phyloP scores from a whole-genome alignment of 2,329 filamentous ascomycete species.

The Penicillium paneum region DNA sequence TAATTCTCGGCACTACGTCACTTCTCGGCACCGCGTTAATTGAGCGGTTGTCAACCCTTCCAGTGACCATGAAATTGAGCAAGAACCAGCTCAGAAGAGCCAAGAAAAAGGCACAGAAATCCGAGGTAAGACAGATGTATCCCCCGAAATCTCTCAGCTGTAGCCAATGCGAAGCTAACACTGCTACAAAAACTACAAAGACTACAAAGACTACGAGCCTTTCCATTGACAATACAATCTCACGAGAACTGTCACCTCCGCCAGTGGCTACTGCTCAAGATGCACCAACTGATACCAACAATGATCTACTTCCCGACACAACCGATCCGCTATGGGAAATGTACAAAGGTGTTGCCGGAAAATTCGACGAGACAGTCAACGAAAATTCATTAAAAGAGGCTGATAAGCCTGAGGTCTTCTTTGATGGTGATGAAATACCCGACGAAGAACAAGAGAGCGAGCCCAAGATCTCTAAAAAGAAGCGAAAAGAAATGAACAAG shows the following conservation, averaged over 20 bases:
- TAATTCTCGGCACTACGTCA: not conserved
- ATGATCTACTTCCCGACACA: slow-evolving; percentile 52
- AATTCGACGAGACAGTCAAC: slow-evolving; percentile 66
- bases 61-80: slow-evolving; percentile 62
- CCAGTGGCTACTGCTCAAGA: slow-evolving; percentile 11
- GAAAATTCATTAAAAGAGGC: slow-evolving; percentile 64
- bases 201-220: slow-evolving; percentile 7
- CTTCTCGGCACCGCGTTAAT: not conserved
- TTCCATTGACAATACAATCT: slow-evolving; percentile 1
- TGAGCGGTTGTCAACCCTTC: not conserved
- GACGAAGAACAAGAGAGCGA: slow-evolving; percentile 64
- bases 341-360: slow-evolving; percentile 78
- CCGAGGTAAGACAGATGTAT: slow-evolving; percentile 46
- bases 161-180: not conserved
- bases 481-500: slow-evolving; percentile 85
- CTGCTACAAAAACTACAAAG: slow-evolving; percentile 18
- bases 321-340: slow-evolving; percentile 77
- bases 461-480: slow-evolving; percentile 86
- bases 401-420: slow-evolving; percentile 82
- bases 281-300: slow-evolving; percentile 46
- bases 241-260: slow-evolving; percentile 7
- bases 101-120: slow-evolving; percentile 91
- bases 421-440: slow-evolving; percentile 80
- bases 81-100: slow-evolving; percentile 93
- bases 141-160: not conserved